phyloP scores from a whole-genome alignment of 805 yeast species.

The Candida glaebosa region DNA sequence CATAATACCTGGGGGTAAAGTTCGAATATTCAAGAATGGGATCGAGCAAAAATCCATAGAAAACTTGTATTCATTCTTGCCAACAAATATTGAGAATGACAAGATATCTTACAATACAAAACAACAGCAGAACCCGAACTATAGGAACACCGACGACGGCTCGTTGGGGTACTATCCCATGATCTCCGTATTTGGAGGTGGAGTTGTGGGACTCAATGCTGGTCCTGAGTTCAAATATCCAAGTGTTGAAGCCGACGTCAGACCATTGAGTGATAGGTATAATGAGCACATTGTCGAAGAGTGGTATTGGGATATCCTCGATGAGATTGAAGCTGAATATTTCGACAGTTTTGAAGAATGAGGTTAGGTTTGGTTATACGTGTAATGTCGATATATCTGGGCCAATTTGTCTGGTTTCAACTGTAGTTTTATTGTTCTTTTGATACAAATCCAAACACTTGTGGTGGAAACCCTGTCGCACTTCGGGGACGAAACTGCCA shows the following conservation, averaged over 20 bases:
- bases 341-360: slow-evolving; percentile 41
- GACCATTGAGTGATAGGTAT: slow-evolving; percentile 58
- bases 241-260: slow-evolving; percentile 36
- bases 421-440: slow-evolving; percentile 20
- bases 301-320: slow-evolving; percentile 76
- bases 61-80: slow-evolving; percentile 69
- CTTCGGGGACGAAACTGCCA: slow-evolving; percentile 41
- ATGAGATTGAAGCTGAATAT: slow-evolving; percentile 69
- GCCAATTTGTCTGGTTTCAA: slow-evolving; percentile 6
- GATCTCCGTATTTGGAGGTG: slow-evolving; percentile 76
- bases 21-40: slow-evolving; percentile 79
- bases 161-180: slow-evolving; percentile 89
- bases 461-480: slow-evolving; percentile 45
- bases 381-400: slow-evolving; percentile 6
- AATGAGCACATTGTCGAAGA: slow-evolving; percentile 75
- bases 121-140: slow-evolving; percentile 37
- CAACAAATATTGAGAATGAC: slow-evolving; percentile 64
- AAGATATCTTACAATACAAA: slow-evolving; percentile 22
- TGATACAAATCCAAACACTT: slow-evolving; percentile 43
- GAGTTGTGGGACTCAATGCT: slow-evolving; percentile 66
- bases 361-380: not conserved
- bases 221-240: slow-evolving; percentile 58
- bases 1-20: slow-evolving; percentile 51
- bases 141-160: slow-evolving; percentile 67
- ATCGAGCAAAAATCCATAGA: slow-evolving; percentile 62